Evolutionary conservation across 75 land plant genomes (phyloP), one percentile per base, ranked within the genome.

Genomic region (Larix kaempferi): DNA sequence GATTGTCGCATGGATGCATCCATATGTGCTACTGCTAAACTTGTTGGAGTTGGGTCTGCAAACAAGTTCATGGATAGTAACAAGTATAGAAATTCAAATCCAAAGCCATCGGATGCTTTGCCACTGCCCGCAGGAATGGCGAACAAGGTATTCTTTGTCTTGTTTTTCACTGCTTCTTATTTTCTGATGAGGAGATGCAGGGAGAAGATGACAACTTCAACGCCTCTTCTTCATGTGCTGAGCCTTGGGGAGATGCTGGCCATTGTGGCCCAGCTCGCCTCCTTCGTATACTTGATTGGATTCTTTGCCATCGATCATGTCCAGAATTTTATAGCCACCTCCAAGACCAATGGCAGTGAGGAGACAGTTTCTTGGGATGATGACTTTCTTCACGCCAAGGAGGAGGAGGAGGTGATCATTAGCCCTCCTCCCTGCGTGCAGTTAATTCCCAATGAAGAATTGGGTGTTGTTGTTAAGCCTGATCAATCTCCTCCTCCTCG

Each of bases 251-350:
- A 91, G 84, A 83, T 91, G 35, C 66, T 78, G 35, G 89, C 90
- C 76, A 54, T 93, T 29, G 14, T 95, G 39, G 79, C 86, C 29
- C 81, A 89, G 78, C 56, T 92, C 56, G 85, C 89, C 12, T 95
- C 98, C 69, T 81, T 85, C 63, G 86, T 91, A 52, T 95, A 95
- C 78, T 84, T 95, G 62, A 55, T 91, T 12, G 91, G 91, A 6
- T 94, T 94, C 82, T 90, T 91, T 75, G 98, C 94, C 67, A 87
- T 95, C 73, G 88, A 82, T 22, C 88, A 94, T 76, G 90, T 90
- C 37, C 98, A 94, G 72, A 74, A 82, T 54, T 56, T 88, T 57
- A 26, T 86, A 59, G 17, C 6, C 61, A 59, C 22, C 22, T 33
- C 77, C 37, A 39, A 64, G 71, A 61, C 54, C 35, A 44, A 44